Base-by-base conservation (phyloP, 495 filamentous ascomycete species). In the Aspergillus sclerotioniger region DNA sequence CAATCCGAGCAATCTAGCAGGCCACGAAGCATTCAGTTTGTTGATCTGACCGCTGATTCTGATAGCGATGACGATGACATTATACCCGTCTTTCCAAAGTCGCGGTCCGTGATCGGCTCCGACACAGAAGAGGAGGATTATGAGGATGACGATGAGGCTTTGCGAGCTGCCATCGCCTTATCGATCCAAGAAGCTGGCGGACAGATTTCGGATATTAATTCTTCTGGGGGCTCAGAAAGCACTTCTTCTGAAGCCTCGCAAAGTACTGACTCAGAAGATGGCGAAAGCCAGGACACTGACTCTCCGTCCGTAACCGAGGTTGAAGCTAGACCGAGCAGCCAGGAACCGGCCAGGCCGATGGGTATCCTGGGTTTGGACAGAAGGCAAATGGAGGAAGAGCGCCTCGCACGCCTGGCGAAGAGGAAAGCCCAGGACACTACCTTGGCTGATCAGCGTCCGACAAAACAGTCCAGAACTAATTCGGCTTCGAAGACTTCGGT, bases 301-400 rank as follows among this genome's bases (percentile, higher is more conserved):
- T 51, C 60, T 29, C 32, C 29, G 35, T 43, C 44, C 4, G 4
- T 33, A 8, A 50, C 20, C 19, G 48, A 43, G 21, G 9, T 19
- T 51, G 29, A 21, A 41, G 20, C 28, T 21, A 32, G 37, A 43
- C 12, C 3, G 20, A 43, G 43, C 19, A 16, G 49, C 10, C 25
- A 47, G 17, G 2, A 53, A 16, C 13, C 35, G n/a, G 7, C 51
- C 13, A 50, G 28, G 10, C 29, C 51, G 1, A 51, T 69, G 10
- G 67, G 76, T 6, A 43, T 83, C 0, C 52, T 79, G 3, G 85
- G 83, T 0, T 68, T 92, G 0, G 81, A 96, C 69, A 82, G 92
- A 9, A 89, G 88, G 67, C 78, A 86, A 58, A 94, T 96, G 90
- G 93, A 98, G 62, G 75, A 86, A 64, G 93, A 95, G 63, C 82